Evolutionary conservation across 768 basidiomycete genomes (phyloP).

Genomic region (Termitomyces sp.): DNA sequence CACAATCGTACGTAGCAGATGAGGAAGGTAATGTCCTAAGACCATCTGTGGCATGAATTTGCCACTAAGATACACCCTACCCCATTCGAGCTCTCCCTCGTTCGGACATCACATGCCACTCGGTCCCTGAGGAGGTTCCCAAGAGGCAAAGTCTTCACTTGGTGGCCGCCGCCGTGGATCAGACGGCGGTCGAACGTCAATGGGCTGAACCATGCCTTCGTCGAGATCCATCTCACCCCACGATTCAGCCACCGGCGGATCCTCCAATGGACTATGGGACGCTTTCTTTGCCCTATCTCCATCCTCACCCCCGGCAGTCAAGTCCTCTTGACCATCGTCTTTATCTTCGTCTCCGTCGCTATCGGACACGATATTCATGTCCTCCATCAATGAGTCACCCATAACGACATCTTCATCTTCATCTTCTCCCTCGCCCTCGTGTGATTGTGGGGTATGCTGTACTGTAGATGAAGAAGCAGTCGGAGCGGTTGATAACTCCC

Average conservation of each 20-base stretch:
- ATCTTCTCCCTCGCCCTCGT: conserved; percentile 26
- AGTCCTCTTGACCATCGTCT: neutral
- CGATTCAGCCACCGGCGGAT: neutral
- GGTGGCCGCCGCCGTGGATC: conserved; percentile 15
- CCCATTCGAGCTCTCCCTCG: neutral
- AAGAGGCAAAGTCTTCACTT: neutral
- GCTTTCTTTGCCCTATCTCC: neutral
- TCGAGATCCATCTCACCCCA: conserved; percentile 6
- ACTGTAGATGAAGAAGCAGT: conserved; percentile 34
- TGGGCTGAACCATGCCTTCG: neutral
- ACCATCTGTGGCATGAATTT: conserved; percentile 7
- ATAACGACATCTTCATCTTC: conserved; percentile 28
- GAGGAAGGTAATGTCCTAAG: neutral
- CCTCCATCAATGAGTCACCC: conserved; percentile 27
- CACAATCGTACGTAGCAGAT: neutral
- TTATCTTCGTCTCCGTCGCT: conserved; percentile 8
- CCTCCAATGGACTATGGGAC: neutral
- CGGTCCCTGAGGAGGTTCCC: conserved; percentile 5
- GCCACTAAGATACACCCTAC: conserved; percentile 9
- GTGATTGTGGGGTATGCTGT: conserved; percentile 33
- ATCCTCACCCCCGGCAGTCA: neutral
- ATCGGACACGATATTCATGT: conserved; percentile 29
- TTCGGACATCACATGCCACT: neutral
- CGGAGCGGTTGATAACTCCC: conserved; percentile 20
- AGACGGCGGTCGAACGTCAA: conserved; percentile 4